phyloP scores from a whole-genome alignment of 2,329 filamentous ascomycete genomes.

The Cytospora piceicola region DNA sequence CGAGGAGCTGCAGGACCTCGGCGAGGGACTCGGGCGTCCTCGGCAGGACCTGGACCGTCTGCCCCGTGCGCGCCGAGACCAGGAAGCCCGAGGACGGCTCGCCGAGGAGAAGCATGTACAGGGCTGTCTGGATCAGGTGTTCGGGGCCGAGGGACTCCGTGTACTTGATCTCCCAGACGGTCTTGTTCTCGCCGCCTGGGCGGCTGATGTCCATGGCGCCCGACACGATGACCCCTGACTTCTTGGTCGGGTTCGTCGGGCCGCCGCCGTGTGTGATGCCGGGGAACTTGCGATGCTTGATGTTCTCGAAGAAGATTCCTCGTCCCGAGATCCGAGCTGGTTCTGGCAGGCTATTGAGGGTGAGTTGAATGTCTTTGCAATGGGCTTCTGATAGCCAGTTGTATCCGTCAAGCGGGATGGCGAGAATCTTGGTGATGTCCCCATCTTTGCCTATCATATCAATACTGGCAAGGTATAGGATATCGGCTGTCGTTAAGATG shows the following conservation, averaged over 20 bases:
- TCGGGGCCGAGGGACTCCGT: slow-evolving; percentile 23
- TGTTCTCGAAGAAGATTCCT: slow-evolving; percentile 18
- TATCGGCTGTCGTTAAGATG: slow-evolving; percentile 7
- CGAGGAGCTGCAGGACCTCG: slow-evolving; percentile 26
- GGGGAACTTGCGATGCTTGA: slow-evolving; percentile 6
- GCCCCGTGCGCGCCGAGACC: slow-evolving; percentile 24
- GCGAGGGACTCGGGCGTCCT: slow-evolving; percentile 9
- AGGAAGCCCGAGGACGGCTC: slow-evolving; percentile 19
- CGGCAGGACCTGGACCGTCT: slow-evolving; percentile 25
- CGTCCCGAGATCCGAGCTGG: slow-evolving; percentile 8
- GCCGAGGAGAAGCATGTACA: slow-evolving; percentile 25
- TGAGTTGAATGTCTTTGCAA: slow-evolving; percentile 24
- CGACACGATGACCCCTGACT: slow-evolving; percentile 5
- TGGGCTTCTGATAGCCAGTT: slow-evolving; percentile 24
- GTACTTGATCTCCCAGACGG: slow-evolving; percentile 29
- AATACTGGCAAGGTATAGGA: slow-evolving; percentile 17
- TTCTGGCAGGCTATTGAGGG: slow-evolving; percentile 20
- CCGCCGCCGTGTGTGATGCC: slow-evolving; percentile 24
- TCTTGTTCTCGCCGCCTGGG: slow-evolving; percentile 11
- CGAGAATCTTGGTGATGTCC: slow-evolving; percentile 28
- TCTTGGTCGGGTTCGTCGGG: slow-evolving; percentile 19
- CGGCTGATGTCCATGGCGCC: slow-evolving; percentile 27
- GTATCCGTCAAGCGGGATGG: slow-evolving; percentile 23
- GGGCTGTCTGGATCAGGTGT: slow-evolving; percentile 22
- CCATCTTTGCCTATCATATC: slow-evolving; percentile 28